Evolutionary conservation across 2,329 filamentous ascomycete genomes (phyloP), one percentile per base, ranked within the genome.

Genomic region (Alternaria triticimaculans): DNA sequence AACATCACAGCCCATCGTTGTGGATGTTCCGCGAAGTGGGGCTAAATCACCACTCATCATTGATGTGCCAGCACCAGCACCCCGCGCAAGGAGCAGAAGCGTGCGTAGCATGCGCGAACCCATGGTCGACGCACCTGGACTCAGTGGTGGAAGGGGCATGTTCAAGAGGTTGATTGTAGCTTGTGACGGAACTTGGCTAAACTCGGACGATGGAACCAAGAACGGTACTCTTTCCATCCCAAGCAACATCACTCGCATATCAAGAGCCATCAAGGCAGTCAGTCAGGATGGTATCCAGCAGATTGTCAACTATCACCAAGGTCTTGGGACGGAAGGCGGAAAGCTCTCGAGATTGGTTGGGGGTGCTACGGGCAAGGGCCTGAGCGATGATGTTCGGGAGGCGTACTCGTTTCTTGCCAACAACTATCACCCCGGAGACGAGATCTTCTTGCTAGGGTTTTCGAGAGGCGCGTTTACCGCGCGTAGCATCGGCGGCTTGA

Each of bases 331-430:
- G 4, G 76, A 79, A 33, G 83, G 83, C 11, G 80, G 81, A 5
- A 71, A 81, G 5, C 63, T 84, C 25, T 81, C 82, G 61, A 80
- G 80, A 53, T 55, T 85, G 37, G 67, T 82, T 41, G 75, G 79
- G 33, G 79, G 82, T 15, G 72, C 80, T 15, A 82, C 78, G 6
- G 82, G 82, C n/a, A 79, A 81, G 66, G 83, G 84, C 6, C 75
- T 86, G 10, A 75, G 76, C 5, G 83, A 85, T 33, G 83, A 83
- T 50, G 81, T 86, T 4, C 77, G 83, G 12, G 81, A 84, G 72
- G 82, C 78, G 0, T 85, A 87, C 57, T 80, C 80, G 7, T 87
- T 86, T 69, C 74, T 87, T 2, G 80, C 82, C n/a, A 83, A 84
- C 59, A 87, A 87, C 72, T 87, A 84, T 67, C 76, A 81, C n/a